Conservation (phyloP, 306 rosid genomes). For the Pachyrhizus erosus region DNA sequence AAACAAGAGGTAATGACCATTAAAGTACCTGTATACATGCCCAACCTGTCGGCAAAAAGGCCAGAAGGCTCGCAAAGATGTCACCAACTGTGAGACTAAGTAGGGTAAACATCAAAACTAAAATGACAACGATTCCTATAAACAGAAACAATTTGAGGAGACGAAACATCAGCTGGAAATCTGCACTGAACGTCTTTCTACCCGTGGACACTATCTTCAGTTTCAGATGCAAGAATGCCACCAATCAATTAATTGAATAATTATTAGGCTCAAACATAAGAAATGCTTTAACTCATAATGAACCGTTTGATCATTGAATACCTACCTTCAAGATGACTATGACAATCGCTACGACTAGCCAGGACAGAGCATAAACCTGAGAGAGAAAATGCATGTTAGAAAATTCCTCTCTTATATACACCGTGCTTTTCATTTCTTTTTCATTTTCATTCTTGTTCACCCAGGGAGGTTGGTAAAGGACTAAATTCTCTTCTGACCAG, state of each 20-base stretch:
- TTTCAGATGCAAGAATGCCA: conserved; percentile 41
- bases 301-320: conserved; percentile 36
- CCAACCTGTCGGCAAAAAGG: conserved; percentile 95
- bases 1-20: conserved; percentile 7
- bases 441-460: background rate
- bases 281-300: conserved; percentile 14
- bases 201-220: conserved; percentile 93
- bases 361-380: conserved; percentile 91
- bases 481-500: background rate
- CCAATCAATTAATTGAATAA: conserved; percentile 36
- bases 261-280: conserved; percentile 24
- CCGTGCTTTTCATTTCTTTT: background rate
- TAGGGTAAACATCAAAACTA: conserved; percentile 67
- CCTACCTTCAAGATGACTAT: conserved; percentile 84
- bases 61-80: conserved; percentile 82
- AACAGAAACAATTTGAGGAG: conserved; percentile 81
- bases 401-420: conserved; percentile 5
- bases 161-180: conserved; percentile 97
- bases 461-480: conserved; percentile 6
- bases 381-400: conserved; percentile 45
- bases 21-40: conserved; percentile 79
- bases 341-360: conserved; percentile 86
- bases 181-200: conserved; percentile 91
- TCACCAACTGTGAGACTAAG: conserved; percentile 75
- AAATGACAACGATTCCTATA: conserved; percentile 60